A percentile compares a stretch with the other conserved stretches of the same genome.
Conservation (phyloP, 2,329 filamentous ascomycete species). For the Epichloe aotearoae region DNA sequence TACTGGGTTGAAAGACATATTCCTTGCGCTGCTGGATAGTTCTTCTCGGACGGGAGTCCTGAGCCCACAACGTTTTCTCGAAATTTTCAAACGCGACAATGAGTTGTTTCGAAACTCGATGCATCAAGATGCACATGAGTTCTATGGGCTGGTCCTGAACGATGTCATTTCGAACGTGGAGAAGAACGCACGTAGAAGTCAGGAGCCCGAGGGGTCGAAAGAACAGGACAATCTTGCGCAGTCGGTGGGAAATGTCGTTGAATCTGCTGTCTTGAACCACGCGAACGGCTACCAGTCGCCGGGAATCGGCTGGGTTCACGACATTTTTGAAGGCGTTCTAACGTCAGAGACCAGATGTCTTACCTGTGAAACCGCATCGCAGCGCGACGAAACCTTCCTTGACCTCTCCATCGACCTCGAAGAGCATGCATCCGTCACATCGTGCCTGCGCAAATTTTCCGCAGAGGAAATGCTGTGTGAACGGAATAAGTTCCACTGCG, state of each 20-base stretch:
- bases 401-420: conserved; percentile 94
- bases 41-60: conserved; percentile 75
- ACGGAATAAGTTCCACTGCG: conserved; percentile 97
- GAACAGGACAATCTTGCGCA: conserved; percentile 33
- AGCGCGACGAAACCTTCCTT: conserved; percentile 88
- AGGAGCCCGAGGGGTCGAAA: conserved; percentile 31
- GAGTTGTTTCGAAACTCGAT: conserved; percentile 95
- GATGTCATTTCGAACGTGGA: conserved; percentile 92
- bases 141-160: conserved; percentile 88
- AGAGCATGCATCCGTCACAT: conserved; percentile 90
- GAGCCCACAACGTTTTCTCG: conserved; percentile 82
- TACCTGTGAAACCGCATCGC: conserved; percentile 90
- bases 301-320: conserved; percentile 82
- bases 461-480: conserved; percentile 98
- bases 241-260: conserved; percentile 31
- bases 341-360: conserved; percentile 94
- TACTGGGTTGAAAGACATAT: conserved; percentile 90
- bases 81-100: conserved; percentile 86
- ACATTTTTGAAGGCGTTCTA: conserved; percentile 87
- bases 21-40: conserved; percentile 75
- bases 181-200: conserved; percentile 58
- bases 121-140: conserved; percentile 98
- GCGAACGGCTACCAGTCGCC: conserved; percentile 38
- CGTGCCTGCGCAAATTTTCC: conserved; percentile 89
- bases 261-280: conserved; percentile 21